phyloP scores from a whole-genome alignment of 2,329 filamentous ascomycete genomes.

The Aspergillus awamori region DNA sequence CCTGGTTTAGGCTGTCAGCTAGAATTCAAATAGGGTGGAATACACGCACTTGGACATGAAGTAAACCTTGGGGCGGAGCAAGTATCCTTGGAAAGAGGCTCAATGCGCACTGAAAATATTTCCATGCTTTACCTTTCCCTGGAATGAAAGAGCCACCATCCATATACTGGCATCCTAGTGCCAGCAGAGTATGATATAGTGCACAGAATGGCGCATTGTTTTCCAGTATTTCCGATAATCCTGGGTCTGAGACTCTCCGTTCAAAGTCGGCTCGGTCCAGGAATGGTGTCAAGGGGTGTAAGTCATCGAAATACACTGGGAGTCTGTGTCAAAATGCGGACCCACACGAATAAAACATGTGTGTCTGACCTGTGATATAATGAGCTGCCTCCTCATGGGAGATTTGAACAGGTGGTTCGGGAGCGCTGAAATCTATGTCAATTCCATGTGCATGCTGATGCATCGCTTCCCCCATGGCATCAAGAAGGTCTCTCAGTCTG shows the following conservation, averaged over 20 bases:
- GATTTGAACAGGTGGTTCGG: neutral
- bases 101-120: conserved; percentile 4
- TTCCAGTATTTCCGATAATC: neutral
- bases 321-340: too few species aligned
- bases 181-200: neutral
- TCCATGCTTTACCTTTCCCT: conserved; percentile 6
- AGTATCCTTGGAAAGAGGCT: conserved; percentile 1
- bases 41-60: conserved; percentile 9
- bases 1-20: conserved; percentile 17
- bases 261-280: neutral
- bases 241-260: neutral
- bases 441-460: neutral
- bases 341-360: neutral
- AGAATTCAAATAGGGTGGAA: too few species aligned
- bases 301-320: neutral
- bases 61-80: neutral
- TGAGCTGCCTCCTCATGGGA: neutral
- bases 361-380: neutral
- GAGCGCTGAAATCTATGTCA: neutral
- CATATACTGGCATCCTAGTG: neutral
- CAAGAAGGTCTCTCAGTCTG: neutral
- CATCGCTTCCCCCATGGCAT: neutral
- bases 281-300: neutral
- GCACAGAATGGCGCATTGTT: neutral
- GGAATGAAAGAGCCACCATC: conserved; percentile 1